These are phyloP conservation scores for Polyplosphaeria fusca DNA, from an alignment of 495 filamentous ascomycete genomes.

Conservation along the genomic window DNA sequence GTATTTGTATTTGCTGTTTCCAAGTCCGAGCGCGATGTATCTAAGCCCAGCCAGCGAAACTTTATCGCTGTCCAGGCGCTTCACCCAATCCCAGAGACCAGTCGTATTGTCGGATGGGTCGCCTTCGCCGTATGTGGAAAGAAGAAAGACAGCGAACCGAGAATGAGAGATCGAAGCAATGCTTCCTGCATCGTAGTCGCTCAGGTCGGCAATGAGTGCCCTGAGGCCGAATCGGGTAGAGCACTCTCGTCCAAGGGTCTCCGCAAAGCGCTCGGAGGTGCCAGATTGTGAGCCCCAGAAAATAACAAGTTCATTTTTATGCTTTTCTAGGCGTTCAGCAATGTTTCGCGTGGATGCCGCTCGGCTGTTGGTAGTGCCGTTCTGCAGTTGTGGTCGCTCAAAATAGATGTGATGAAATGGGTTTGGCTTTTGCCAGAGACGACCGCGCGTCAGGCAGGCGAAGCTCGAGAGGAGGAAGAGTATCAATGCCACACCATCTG, in stretches of 20 bases:
- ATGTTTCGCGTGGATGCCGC: constrained; percentile 34
- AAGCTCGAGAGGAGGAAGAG: constrained; percentile 18
- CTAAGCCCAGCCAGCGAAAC: constrained; percentile 40
- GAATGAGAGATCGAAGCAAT: constrained; percentile 42
- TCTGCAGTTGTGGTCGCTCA: constrained; percentile 38
- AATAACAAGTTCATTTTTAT: constrained; percentile 45
- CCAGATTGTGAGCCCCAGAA: constrained; percentile 59
- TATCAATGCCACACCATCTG: constrained; percentile 25
- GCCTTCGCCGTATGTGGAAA: constrained; percentile 56
- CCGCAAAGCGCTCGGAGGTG: constrained; percentile 52
- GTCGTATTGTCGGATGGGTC: constrained; percentile 54
- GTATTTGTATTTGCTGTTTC: constrained; percentile 53
- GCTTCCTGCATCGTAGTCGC: constrained; percentile 49
- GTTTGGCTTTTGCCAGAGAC: constrained; percentile 37
- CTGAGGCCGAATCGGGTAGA: constrained; percentile 45
- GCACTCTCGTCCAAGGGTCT: constrained; percentile 48
- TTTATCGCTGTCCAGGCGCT: constrained; percentile 26
- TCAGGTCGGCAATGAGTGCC: constrained; percentile 48
- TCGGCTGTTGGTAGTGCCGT: not conserved
- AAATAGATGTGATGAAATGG: constrained; percentile 39
- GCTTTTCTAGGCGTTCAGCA: constrained; percentile 35
- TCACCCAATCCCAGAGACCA: constrained; percentile 49
- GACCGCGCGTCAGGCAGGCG: constrained; percentile 31
- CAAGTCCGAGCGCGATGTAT: constrained; percentile 49
- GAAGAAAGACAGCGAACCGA: constrained; percentile 51